These are phyloP conservation scores for Hymenochaete sp. DNA, from an alignment of 1,284 basidiomycete species.

Conservation along the genomic window DNA sequence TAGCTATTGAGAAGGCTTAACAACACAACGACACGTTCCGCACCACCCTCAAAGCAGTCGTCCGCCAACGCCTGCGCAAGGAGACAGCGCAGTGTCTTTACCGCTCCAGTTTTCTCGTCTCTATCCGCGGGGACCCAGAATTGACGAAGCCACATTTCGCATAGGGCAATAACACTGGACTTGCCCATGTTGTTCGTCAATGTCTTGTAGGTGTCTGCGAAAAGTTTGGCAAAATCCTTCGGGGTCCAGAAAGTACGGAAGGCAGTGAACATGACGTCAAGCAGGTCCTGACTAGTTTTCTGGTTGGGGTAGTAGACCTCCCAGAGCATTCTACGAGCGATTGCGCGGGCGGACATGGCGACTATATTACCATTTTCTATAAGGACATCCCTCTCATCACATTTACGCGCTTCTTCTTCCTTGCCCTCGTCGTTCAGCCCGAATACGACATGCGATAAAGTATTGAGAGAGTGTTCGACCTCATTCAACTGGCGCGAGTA, in stretches of 20 bases:
- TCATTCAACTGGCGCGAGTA: too few relatives aligned
- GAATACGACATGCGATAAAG: too few relatives aligned
- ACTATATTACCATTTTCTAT: conserved; percentile 4
- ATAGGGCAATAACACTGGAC: conserved; percentile 4
- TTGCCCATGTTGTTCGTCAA: conserved; percentile 1
- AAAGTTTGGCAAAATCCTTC: background rate
- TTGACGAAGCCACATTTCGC: conserved; percentile 1
- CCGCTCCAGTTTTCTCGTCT: background rate
- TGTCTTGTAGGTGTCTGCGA: conserved; percentile 3
- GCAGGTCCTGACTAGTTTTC: background rate
- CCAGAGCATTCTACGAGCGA: conserved; percentile 2
- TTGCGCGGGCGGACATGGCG: conserved; percentile 8
- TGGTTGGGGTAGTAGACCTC: background rate
- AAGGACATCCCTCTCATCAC: too few relatives aligned
- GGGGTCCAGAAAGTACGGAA: conserved; percentile 12
- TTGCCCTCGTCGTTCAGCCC: too few relatives aligned
- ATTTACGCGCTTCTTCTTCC: too few relatives aligned
- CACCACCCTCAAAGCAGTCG: background rate
- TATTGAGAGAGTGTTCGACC: too few relatives aligned
- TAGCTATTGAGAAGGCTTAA: too few relatives aligned
- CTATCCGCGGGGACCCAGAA: conserved; percentile 9
- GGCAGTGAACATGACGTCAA: conserved; percentile 6
- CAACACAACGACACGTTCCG: too few relatives aligned
- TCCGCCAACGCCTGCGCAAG: conserved; percentile 4
- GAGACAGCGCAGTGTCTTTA: conserved; percentile 2